Evolutionary conservation across 441 rosid species (phyloP), one percentile per base, ranked within the genome.

Genomic region (Mallotus japonicus): DNA sequence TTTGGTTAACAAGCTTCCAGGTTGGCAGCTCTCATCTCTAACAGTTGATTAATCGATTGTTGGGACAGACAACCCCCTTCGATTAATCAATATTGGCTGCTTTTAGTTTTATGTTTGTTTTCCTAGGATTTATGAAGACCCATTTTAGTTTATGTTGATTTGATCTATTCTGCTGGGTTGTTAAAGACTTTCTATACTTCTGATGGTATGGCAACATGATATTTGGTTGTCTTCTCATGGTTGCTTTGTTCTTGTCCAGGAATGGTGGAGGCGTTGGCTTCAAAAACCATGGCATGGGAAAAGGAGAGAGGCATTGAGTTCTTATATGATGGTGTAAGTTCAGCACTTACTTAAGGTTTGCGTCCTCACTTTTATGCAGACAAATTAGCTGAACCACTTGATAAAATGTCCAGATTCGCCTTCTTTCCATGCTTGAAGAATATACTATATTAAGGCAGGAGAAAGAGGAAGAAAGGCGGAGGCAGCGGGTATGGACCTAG

Each of bases 341-440:
- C 73, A 73, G 51, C 32, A 28, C 1, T 28, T 70, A 28, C 47
- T 61, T 53, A 63, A 53, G 53, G 69, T 22, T 28, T 60, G 59
- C 49, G 32, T 69, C 32, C 46, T 47, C 6, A 47, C 8, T 50
- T 24, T 14, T 49, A 2, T 70, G 42, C 65, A 15, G 66, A 71
- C 32, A 19, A 56, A 68, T 37, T 49, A 13, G 46, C 51, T 71
- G 24, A 78, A 42, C 14, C 60, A 32, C 73, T 73, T 79, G 37
- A 24, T 66, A 63, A 61, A 9, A 16, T 57, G 44, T 78, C 51
- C 85, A 96, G 99, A 75, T 89, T 72, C 90, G 85, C 65, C 85
- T 96, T 56, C 92, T 96, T 60, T 85, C 96, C 17, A 92, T 93
- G 98, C 94, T 96, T 74, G 97, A 96, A 77, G 94, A 96, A 65